Conservation (phyloP, 306 rosid genomes). For the Rosa persica region DNA sequence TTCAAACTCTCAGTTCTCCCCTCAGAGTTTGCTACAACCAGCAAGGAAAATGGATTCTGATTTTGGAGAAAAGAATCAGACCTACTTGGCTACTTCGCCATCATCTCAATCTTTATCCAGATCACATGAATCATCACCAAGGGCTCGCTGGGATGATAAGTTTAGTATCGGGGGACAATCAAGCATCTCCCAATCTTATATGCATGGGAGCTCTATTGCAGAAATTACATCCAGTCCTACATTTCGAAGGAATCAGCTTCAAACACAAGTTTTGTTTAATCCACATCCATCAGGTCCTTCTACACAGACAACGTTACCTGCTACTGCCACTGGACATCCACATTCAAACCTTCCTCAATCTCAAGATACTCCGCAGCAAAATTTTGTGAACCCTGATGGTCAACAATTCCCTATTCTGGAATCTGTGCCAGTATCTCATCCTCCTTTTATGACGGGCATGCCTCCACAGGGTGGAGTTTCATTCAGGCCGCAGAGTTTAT, state of each 20-base stretch:
- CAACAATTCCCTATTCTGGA: constrained; percentile 44
- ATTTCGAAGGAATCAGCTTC: constrained; percentile 40
- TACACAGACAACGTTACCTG: constrained; percentile 33
- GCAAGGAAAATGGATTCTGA: constrained; percentile 31
- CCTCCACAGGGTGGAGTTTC: constrained; percentile 37
- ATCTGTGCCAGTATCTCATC: constrained; percentile 33
- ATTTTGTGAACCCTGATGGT: constrained; percentile 18
- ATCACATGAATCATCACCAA: constrained; percentile 37
- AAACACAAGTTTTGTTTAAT: constrained; percentile 30
- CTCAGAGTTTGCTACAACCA: constrained; percentile 35
- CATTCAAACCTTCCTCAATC: constrained; percentile 29
- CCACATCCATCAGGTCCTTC: constrained; percentile 27
- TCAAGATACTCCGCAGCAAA: constrained; percentile 35
- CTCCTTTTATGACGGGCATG: constrained; percentile 28
- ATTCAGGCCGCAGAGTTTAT: constrained; percentile 27
- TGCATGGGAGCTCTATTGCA: constrained; percentile 30
- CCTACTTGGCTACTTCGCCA: constrained; percentile 30
- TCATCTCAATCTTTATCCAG: constrained; percentile 28
- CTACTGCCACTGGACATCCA: constrained; percentile 30
- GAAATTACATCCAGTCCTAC: constrained; percentile 37
- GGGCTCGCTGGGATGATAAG: constrained; percentile 42
- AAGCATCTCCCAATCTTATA: constrained; percentile 29
- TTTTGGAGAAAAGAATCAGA: constrained; percentile 34
- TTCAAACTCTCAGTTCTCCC: constrained; percentile 30
- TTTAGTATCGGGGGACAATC: constrained; percentile 22